Conservation (phyloP, 176 grass and related monocot genomes). For the Melocanna baccifera region DNA sequence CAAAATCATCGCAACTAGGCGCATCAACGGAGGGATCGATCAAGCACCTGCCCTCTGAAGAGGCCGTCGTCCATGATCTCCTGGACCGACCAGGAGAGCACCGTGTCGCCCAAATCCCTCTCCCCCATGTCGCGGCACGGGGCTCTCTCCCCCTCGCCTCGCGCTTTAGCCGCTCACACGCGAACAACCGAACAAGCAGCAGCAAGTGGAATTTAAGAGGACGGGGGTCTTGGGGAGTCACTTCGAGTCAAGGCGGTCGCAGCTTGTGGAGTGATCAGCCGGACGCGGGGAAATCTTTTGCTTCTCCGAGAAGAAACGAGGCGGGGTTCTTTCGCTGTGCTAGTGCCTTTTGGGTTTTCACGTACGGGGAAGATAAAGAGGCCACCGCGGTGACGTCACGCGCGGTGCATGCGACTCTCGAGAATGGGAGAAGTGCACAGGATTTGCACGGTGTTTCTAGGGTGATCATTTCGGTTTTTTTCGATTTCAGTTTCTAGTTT, state of each 20-base stretch:
- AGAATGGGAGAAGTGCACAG: too few relatives aligned
- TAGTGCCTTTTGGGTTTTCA: neutral
- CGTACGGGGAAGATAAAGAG: neutral
- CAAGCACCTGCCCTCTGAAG: conserved; percentile 38
- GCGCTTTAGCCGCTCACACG: conserved; percentile 2
- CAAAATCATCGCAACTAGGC: neutral
- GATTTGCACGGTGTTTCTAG: too few relatives aligned
- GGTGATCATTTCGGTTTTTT: too few relatives aligned
- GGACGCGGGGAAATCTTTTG: conserved; percentile 11
- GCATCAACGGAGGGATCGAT: neutral
- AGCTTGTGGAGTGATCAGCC: neutral
- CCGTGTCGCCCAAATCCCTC: conserved; percentile 39
- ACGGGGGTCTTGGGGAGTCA: neutral
- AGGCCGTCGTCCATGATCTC: conserved; percentile 38
- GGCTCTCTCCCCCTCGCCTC: neutral
- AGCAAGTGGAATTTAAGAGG: neutral
- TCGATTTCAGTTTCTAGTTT: too few relatives aligned
- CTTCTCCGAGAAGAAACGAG: conserved; percentile 13
- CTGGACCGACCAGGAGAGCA: conserved; percentile 56
- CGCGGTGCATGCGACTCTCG: too few relatives aligned
- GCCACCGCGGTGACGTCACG: neutral
- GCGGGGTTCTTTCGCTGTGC: neutral
- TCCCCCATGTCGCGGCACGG: conserved; percentile 8
- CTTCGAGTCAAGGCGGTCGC: neutral
- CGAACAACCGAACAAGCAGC: neutral